phyloP scores from a whole-genome alignment of 2,329 filamentous ascomycete species.

The Helminthosporium solani region DNA sequence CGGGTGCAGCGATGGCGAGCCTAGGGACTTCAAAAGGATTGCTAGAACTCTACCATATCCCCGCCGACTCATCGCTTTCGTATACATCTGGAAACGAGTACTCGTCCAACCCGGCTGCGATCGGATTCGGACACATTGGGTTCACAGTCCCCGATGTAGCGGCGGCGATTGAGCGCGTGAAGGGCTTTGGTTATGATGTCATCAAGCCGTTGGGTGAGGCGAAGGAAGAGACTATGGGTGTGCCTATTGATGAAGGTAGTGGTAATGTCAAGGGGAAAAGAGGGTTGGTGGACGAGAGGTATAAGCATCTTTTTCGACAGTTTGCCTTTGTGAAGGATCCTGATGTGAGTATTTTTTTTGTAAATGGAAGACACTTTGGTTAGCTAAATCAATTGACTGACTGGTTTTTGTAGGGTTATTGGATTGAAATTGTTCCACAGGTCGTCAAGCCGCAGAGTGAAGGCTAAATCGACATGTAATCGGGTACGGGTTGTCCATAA shows the following conservation, averaged over 20 bases:
- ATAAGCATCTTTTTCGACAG: conserved; percentile 33
- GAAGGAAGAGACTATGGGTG: conserved; percentile 24
- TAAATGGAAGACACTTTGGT: neutral
- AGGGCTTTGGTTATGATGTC: conserved; percentile 25
- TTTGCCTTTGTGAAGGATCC: conserved; percentile 39
- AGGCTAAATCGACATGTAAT: neutral
- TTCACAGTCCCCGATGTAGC: conserved; percentile 38
- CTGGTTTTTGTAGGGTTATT: conserved; percentile 29
- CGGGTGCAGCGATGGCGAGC: conserved; percentile 17
- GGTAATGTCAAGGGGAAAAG: conserved; percentile 3
- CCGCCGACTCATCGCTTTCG: conserved; percentile 16
- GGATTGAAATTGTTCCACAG: conserved; percentile 33
- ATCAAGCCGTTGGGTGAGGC: conserved; percentile 32
- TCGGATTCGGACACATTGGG: conserved; percentile 40
- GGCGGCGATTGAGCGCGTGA: conserved; percentile 22
- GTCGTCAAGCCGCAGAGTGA: conserved; percentile 7
- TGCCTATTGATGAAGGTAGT: conserved; percentile 17
- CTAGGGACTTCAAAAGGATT: conserved; percentile 29
- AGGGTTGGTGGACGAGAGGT: conserved; percentile 24
- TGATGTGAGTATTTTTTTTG: conserved; percentile 27
- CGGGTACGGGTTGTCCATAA: too few relatives aligned
- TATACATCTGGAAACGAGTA: conserved; percentile 35
- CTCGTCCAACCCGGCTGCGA: conserved; percentile 2
- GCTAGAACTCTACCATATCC: conserved; percentile 37
- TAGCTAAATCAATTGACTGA: neutral